Base-by-base conservation (phyloP, 2,329 filamentous ascomycete species). In the Nothophaeocryptopus gaeumannii region DNA sequence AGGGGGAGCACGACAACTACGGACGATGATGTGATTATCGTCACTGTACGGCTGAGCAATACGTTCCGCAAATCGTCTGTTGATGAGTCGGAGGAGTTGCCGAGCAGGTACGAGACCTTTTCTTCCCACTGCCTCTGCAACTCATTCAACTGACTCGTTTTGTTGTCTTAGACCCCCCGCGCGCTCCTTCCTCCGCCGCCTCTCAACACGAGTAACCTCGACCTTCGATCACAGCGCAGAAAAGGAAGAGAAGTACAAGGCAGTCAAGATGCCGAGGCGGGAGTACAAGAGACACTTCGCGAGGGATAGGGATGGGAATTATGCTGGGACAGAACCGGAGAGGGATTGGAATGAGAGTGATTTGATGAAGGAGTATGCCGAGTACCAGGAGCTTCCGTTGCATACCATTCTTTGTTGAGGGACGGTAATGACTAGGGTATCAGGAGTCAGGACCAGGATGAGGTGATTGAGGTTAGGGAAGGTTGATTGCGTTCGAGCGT, bases 281-380 rank as follows among this genome's bases (percentile, higher is more conserved):
- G 64, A 64, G 11, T 66, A 66, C 20, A 57, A 59, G 35, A 51
- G 53, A 9, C 55, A 57, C 15, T 63, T 63, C 39, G 53, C 48
- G 14, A 55, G 55, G 20, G 63, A 66, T 41, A 35, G 43, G 16
- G 36, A 58, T 5, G 58, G 63, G 2, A 58, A 56, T 14, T 66
- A 66, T 54, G 60, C 50, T n/a, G 64, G 63, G 2, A 64, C 56
- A 3, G 64, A 67, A 46, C 54, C 59, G 11, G 58, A 67, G 51
- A 50, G 58, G 31, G 51, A 63, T 12, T 67, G 64, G 57, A 51
- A 51, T 39, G 59, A 63, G 34, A 51, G 45, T 29, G 59, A 58
- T 9, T 32, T 66, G 31, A 38, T 51, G 50, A 45, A 39, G 39
- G 44, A 48, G 40, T 66, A 61, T 54, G 60, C 45, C 10, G 39